Percentiles rank a stretch among this genome's conserved stretches.
These are phyloP conservation scores for Acanthamoeba polyphaga DNA, from an alignment of 208 protist species.

Conservation along the genomic window DNA sequence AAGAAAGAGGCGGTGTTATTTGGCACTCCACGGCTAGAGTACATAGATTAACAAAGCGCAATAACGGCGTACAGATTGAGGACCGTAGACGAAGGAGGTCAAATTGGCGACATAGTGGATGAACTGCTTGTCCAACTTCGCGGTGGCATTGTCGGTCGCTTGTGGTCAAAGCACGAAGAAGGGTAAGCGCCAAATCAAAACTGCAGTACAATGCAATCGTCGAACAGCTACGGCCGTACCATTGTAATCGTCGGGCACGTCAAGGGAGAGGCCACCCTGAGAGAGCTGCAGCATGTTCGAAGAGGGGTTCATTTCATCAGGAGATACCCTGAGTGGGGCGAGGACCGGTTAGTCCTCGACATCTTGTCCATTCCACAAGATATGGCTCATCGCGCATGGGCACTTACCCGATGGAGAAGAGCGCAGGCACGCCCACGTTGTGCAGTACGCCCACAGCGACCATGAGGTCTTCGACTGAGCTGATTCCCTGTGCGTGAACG, in stretches of 20 bases:
- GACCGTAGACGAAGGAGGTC: too few relatives aligned
- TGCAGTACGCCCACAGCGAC: neutral
- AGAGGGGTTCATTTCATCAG: neutral
- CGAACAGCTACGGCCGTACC: neutral
- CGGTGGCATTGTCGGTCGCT: neutral
- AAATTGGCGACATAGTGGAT: too few relatives aligned
- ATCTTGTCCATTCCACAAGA: neutral
- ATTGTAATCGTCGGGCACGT: conserved; percentile 27
- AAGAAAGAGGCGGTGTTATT: too few relatives aligned
- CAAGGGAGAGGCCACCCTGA: conserved; percentile 48
- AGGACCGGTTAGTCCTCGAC: neutral
- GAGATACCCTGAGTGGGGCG: neutral
- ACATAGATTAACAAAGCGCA: too few relatives aligned
- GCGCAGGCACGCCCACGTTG: neutral
- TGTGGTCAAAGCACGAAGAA: neutral
- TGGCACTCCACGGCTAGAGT: too few relatives aligned
- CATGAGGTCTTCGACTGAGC: neutral
- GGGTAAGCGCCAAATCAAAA: neutral
- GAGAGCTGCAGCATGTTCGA: neutral
- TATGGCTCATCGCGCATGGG: neutral
- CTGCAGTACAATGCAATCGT: neutral
- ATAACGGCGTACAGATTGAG: too few relatives aligned
- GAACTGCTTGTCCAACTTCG: too few relatives aligned
- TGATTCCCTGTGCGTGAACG: neutral
- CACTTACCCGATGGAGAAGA: conserved; percentile 2